Base-by-base conservation (phyloP, 176 grass and related monocot species). In the Lolium perenne region DNA sequence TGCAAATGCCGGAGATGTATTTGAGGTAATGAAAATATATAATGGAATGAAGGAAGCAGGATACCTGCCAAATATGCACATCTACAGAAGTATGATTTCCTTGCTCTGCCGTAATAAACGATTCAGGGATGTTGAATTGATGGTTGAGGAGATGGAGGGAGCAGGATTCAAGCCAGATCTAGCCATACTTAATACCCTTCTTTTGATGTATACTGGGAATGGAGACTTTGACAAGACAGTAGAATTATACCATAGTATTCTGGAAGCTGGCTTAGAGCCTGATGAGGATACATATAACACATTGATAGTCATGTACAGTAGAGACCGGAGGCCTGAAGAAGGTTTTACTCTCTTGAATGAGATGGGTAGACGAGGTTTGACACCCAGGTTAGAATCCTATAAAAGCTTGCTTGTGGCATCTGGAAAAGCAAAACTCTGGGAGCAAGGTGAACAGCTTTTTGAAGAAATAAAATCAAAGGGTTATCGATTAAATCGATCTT, bases 21-120 rank as follows among this genome's bases (percentile, higher is more conserved):
- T 98, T 3, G 95, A 98, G 85, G 95, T 98, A 18, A 95, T 87
- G 88, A 98, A 98, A 85, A 98, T 98, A 87, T 98, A 98, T 85
- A 98, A 93, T 84, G 95, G 95, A 66, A 95, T 98, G 93, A 98
- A 95, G 80, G 95, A 93, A 83, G 91, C 93, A 63, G 91, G 95
- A 69, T 98, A 91, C 76, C 84, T 98, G 60, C 95, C 95, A 77
- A 95, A 82, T 72, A 94, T 95, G 91, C 89, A 92, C 76, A 55
- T 93, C 59, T 95, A 98, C 78, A 94, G 85, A 92, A 92, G 78
- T 78, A 95, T 95, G 91, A 86, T 88, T 82, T 76, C 89, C 75
- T 89, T 98, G 70, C 84, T 98, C 53, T 95, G 87, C 86, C 90
- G 22, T 87, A 85, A 77, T 46, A 98, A 93, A 90, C 71, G 86